Percentiles rank a stretch among this genome's conserved stretches.
These are phyloP conservation scores for Beauveria asiatica DNA, from an alignment of 2,329 filamentous ascomycete species.

Conservation along the genomic window DNA sequence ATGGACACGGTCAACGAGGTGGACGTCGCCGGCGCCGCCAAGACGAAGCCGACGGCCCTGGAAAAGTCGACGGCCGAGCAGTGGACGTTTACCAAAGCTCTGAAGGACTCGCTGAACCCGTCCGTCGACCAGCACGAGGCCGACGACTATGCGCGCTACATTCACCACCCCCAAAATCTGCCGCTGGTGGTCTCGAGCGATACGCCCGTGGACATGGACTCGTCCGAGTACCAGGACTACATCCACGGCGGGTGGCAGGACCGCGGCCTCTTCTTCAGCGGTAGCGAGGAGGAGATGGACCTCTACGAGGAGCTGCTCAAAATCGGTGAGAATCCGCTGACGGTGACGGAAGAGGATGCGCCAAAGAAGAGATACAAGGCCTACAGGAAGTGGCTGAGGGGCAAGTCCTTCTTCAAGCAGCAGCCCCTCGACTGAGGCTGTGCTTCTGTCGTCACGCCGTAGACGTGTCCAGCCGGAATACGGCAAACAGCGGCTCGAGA, in stretches of 20 bases:
- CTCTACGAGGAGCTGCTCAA: slow-evolving; percentile 71
- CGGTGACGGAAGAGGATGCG: slow-evolving; percentile 77
- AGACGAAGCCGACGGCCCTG: slow-evolving; percentile 48
- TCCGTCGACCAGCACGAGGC: slow-evolving; percentile 68
- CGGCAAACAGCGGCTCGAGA: slow-evolving; percentile 16
- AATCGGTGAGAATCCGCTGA: slow-evolving; percentile 74
- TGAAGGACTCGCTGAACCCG: slow-evolving; percentile 78
- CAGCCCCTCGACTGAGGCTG: slow-evolving; percentile 49
- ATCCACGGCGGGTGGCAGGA: slow-evolving; percentile 60
- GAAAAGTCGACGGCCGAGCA: slow-evolving; percentile 79
- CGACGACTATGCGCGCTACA: slow-evolving; percentile 81
- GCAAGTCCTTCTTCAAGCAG: slow-evolving; percentile 96
- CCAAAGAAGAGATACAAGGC: slow-evolving; percentile 94
- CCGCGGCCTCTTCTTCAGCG: slow-evolving; percentile 45
- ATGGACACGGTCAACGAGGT: slow-evolving; percentile 14
- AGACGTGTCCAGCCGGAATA: background rate
- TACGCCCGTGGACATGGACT: slow-evolving; percentile 48
- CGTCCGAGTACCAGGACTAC: slow-evolving; percentile 71
- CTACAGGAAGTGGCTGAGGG: slow-evolving; percentile 87
- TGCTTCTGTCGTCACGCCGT: background rate
- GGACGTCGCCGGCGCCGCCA: slow-evolving; percentile 21
- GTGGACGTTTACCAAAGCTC: slow-evolving; percentile 80
- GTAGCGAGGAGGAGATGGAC: slow-evolving; percentile 34
- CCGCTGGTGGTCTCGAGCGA: slow-evolving; percentile 71
- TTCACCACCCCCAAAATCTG: slow-evolving; percentile 80